phyloP scores from a whole-genome alignment of 176 grass and related monocot genomes.

The Luzula sylvatica region DNA sequence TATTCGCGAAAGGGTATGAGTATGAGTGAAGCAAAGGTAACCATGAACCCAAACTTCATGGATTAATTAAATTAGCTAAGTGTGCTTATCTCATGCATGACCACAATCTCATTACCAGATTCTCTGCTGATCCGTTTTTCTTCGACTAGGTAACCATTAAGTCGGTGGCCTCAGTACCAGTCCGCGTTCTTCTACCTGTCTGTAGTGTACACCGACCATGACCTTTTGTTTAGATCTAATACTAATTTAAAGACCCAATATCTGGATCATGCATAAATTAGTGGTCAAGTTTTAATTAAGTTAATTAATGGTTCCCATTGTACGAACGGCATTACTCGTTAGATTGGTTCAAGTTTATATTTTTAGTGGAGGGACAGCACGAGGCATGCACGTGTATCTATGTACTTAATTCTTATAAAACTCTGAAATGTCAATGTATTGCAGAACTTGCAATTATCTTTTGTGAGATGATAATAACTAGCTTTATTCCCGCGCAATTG shows the following conservation, averaged over 20 bases:
- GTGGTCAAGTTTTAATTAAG: neutral
- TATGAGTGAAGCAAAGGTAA: no score
- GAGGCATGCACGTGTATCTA: neutral
- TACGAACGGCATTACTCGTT: neutral
- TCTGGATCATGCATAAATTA: slow-evolving; percentile 7
- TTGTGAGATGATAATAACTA: no score
- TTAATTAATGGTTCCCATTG: neutral
- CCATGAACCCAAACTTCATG: no score
- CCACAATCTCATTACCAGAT: neutral
- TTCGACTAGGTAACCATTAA: neutral
- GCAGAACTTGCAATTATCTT: no score
- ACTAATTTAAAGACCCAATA: neutral
- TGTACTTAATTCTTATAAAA: no score
- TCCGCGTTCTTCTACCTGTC: neutral
- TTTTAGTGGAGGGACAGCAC: neutral
- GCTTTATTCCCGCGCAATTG: no score
- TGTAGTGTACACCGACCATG: slow-evolving; percentile 18
- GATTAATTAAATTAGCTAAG: no score
- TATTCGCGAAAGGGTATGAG: no score
- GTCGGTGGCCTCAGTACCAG: slow-evolving; percentile 12
- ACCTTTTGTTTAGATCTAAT: neutral
- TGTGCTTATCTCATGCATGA: neutral
- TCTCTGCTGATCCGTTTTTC: neutral
- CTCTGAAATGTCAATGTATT: no score
- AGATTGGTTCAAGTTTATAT: slow-evolving; percentile 1